These are phyloP conservation scores for Triticum dicoccoides DNA, from an alignment of 176 grass and related monocot genomes.

Conservation along the genomic window DNA sequence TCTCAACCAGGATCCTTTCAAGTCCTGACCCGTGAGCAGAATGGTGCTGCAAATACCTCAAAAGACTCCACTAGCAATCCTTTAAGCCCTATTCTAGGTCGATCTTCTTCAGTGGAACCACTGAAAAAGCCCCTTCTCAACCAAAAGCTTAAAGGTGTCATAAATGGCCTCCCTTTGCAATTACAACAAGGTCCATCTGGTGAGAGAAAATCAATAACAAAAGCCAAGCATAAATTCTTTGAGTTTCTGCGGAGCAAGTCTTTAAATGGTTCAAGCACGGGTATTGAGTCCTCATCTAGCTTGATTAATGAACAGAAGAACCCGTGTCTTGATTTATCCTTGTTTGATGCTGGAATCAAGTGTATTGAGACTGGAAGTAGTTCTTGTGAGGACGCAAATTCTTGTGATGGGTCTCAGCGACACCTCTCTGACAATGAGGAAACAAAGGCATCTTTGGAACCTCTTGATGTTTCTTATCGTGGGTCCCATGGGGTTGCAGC, in stretches of 20 bases:
- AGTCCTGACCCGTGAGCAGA: slow-evolving; percentile 66
- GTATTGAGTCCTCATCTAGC: slow-evolving; percentile 35
- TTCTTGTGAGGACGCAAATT: slow-evolving; percentile 42
- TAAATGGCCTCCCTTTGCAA: slow-evolving; percentile 34
- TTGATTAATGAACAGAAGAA: slow-evolving; percentile 42
- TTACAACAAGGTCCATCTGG: slow-evolving; percentile 36
- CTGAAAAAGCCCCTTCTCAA: slow-evolving; percentile 36
- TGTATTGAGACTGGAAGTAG: slow-evolving; percentile 39
- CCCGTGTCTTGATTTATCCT: slow-evolving; percentile 34
- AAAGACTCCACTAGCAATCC: slow-evolving; percentile 48
- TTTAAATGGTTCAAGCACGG: slow-evolving; percentile 41
- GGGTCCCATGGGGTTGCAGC: slow-evolving; percentile 26
- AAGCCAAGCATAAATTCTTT: slow-evolving; percentile 67
- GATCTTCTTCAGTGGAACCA: slow-evolving; percentile 49
- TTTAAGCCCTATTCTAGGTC: slow-evolving; percentile 41
- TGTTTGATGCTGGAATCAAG: slow-evolving; percentile 28
- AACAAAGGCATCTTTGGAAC: slow-evolving; percentile 26
- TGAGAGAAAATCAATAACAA: slow-evolving; percentile 64
- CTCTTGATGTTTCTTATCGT: slow-evolving; percentile 26
- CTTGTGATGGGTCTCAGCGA: slow-evolving; percentile 36
- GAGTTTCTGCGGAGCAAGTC: slow-evolving; percentile 59
- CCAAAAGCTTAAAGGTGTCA: slow-evolving; percentile 42
- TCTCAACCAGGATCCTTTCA: slow-evolving; percentile 61
- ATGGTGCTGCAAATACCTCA: slow-evolving; percentile 44
- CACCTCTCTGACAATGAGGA: slow-evolving; percentile 49